phyloP scores from a whole-genome alignment of 1,284 basidiomycete species.

The Sanghuangporus weigelae region DNA sequence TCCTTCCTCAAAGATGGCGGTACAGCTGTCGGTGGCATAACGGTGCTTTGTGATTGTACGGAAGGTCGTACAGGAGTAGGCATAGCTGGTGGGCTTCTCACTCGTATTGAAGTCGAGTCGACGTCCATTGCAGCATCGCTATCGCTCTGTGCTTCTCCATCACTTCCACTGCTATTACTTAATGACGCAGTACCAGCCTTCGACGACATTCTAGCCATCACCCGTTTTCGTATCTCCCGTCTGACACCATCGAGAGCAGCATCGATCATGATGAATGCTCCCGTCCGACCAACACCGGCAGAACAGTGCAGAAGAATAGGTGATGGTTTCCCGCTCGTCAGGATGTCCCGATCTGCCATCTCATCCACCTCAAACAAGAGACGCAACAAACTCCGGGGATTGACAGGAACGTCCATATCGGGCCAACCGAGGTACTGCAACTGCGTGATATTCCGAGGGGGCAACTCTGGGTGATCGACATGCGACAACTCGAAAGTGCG shows the following conservation, averaged over 20 bases:
- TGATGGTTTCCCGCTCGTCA: constrained; percentile 21
- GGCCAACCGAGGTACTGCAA: constrained; percentile 92
- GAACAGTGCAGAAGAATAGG: constrained; percentile 67
- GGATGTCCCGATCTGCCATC: constrained; percentile 41
- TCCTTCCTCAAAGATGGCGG: not conserved
- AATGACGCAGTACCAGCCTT: constrained; percentile 17
- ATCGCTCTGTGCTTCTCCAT: constrained; percentile 16
- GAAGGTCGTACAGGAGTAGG: not conserved
- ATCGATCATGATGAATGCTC: constrained; percentile 87
- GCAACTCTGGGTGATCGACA: constrained; percentile 48
- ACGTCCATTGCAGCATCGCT: constrained; percentile 29
- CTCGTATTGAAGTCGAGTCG: constrained; percentile 17
- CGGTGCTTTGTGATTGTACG: not conserved
- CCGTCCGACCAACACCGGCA: constrained; percentile 88
- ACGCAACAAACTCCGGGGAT: constrained; percentile 66
- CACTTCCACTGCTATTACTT: constrained; percentile 21
- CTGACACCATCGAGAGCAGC: constrained; percentile 77
- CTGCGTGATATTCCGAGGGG: constrained; percentile 64
- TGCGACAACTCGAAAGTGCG: constrained; percentile 70
- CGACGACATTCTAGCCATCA: constrained; percentile 26
- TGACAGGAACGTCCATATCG: constrained; percentile 88
- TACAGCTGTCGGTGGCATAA: not conserved
- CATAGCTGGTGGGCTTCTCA: not conserved
- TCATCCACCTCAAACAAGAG: constrained; percentile 62
- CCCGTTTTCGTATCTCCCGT: constrained; percentile 45